phyloP scores from a whole-genome alignment of 768 basidiomycete species.

The Hortiboletus campestris region DNA sequence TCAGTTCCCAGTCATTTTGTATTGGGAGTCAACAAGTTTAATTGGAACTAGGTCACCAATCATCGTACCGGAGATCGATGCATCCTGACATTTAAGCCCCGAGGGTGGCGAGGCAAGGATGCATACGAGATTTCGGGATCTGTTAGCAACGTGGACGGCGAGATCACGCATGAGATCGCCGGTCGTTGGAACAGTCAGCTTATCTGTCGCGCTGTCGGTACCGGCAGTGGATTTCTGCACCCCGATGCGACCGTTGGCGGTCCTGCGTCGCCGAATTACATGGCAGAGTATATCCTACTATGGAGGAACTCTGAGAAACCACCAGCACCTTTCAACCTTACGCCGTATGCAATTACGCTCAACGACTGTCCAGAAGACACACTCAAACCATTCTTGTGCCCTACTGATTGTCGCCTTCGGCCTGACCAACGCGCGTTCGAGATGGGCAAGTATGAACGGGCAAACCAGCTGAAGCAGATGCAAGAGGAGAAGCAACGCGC shows the following conservation, averaged over 20 bases:
- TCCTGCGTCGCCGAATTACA: conserved; percentile 41
- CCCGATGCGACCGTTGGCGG: conserved; percentile 66
- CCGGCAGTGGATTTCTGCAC: conserved; percentile 56
- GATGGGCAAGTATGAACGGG: conserved; percentile 78
- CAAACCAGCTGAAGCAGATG: conserved; percentile 72
- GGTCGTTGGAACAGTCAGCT: conserved; percentile 96
- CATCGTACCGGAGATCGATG: conserved; percentile 89
- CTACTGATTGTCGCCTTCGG: conserved; percentile 89
- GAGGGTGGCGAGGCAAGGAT: conserved; percentile 91
- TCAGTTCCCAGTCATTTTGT: conserved; percentile 40
- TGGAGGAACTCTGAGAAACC: conserved; percentile 92
- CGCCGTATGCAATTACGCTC: conserved; percentile 89
- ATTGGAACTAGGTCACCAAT: conserved; percentile 59
- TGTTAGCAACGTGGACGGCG: conserved; percentile 65
- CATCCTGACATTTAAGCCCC: conserved; percentile 90
- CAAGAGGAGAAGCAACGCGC: conserved; percentile 81
- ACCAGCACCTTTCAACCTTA: conserved; percentile 88
- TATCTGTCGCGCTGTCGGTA: conserved; percentile 73
- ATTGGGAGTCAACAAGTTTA: neutral
- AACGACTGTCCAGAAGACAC: conserved; percentile 80
- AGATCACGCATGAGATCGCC: conserved; percentile 81
- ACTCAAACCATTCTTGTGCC: conserved; percentile 70
- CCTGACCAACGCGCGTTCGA: conserved; percentile 97
- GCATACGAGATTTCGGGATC: conserved; percentile 91
- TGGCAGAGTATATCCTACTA: conserved; percentile 76